Conservation (phyloP, 2,329 filamentous ascomycete species). For the Claviceps humidiphila region DNA sequence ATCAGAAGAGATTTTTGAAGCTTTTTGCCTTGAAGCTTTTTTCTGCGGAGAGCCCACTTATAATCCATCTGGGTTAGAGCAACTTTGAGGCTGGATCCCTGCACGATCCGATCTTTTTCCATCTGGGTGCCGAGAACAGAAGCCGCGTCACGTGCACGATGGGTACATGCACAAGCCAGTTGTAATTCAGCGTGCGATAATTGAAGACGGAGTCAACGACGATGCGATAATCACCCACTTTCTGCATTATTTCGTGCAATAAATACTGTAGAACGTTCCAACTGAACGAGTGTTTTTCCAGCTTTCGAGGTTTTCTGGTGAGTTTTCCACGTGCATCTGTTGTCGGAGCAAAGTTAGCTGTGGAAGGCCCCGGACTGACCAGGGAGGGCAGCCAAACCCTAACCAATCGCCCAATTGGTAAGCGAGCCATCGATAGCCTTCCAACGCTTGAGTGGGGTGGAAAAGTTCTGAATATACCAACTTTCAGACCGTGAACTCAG, state of each 20-base stretch:
- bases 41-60: conserved; percentile 8
- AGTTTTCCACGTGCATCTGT: not conserved
- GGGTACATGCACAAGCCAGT: not conserved
- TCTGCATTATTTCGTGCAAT: not conserved
- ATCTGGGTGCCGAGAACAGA: not conserved
- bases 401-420: conserved; percentile 26
- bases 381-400: conserved; percentile 28
- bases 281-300: no score
- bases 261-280: not conserved
- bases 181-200: not conserved
- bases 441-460: conserved; percentile 23
- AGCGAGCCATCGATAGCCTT: conserved; percentile 28
- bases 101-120: conserved; percentile 9
- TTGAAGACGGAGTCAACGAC: not conserved
- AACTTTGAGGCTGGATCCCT: not conserved
- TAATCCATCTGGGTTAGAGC: conserved; percentile 7
- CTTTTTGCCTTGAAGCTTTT: conserved; percentile 15
- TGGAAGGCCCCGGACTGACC: not conserved
- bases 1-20: conserved; percentile 26
- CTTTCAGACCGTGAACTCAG: conserved; percentile 33
- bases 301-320: not conserved
- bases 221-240: not conserved
- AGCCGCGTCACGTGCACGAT: not conserved
- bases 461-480: conserved; percentile 36
- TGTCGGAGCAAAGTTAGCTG: not conserved